Base-by-base conservation (phyloP, 768 basidiomycete genomes). In the Artomyces pyxidatus region DNA sequence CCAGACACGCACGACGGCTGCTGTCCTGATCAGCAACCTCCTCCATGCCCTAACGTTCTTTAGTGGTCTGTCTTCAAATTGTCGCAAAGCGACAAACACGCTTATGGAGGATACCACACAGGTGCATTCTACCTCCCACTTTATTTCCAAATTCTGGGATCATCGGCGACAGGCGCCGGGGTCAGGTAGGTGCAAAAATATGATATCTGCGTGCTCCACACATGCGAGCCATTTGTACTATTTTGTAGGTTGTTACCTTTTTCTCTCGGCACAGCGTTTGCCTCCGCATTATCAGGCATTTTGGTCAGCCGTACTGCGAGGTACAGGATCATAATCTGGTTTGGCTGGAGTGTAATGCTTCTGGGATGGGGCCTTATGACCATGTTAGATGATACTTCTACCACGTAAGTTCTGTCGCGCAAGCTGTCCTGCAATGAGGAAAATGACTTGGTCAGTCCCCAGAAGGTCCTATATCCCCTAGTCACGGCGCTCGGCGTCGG, bases 71-170 rank as follows among this genome's bases (percentile, higher is more conserved):
- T 35, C 12, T n/a, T n/a, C n/a, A n/a, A n/a, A n/a, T 35, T 35
- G 32, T 35, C 2, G 32, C 32, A n/a, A n/a, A n/a, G n/a, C 17
- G 32, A 35, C 32, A n/a, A 35, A 12, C 2, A 35, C 17, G 32
- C 17, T 35, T 35, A 12, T 3, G n/a, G 5, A 47, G 38, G 22
- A 37, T 44, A 3, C 17, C 32, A 12, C 28, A 1, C 32, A 74
- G 75, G 73, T 23, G 75, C 78, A 39, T 83, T 68, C 59, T 88
- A 88, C 57, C 71, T 90, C 6, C 87, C 88, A 1, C 60, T 89
- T 2, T 91, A 84, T 60, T 91, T 74, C 65, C 88, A 91, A 67
- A 76, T 83, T 2, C 73, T 88, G 11, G 88, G 88, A 1, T 71
- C 85, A 0, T 83, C 83, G 7, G 85, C 87, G 6, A 88, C 85